phyloP scores from a whole-genome alignment of 768 basidiomycete genomes.

The Cystofilobasidium bisporidii region DNA sequence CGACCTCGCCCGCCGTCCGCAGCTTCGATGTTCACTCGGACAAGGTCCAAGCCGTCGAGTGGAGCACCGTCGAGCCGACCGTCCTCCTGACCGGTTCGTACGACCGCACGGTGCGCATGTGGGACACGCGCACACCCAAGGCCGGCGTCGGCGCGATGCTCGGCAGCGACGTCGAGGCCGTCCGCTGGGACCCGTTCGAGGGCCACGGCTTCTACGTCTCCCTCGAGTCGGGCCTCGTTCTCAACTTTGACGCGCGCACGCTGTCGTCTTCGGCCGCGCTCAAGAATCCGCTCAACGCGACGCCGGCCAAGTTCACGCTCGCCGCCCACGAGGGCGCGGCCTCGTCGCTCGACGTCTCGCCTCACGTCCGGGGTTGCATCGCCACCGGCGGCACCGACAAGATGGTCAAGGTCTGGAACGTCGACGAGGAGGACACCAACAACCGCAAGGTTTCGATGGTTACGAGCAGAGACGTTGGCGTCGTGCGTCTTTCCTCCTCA shows the following conservation, averaged over 20 bases:
- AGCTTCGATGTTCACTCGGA: constrained; percentile 80
- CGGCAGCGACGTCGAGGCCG: constrained; percentile 84
- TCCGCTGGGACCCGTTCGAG: constrained; percentile 96
- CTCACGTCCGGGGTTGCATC: constrained; percentile 78
- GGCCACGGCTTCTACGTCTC: constrained; percentile 79
- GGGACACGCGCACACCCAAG: constrained; percentile 77
- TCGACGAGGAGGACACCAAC: constrained; percentile 50
- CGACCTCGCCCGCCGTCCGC: constrained; percentile 58
- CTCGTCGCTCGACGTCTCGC: constrained; percentile 81
- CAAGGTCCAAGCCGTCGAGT: constrained; percentile 92
- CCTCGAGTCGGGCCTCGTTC: constrained; percentile 83
- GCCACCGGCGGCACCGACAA: constrained; percentile 93
- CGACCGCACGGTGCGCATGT: constrained; percentile 87
- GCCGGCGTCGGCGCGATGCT: constrained; percentile 73
- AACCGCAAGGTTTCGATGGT: constrained; percentile 74
- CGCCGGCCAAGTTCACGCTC: constrained; percentile 58
- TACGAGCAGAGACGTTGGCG: constrained; percentile 75
- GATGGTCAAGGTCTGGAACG: constrained; percentile 79
- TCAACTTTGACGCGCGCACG: constrained; percentile 83
- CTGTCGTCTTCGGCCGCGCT: constrained; percentile 50
- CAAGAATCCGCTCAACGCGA: constrained; percentile 41
- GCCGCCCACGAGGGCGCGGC: constrained; percentile 87
- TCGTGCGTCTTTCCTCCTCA: constrained; percentile 51
- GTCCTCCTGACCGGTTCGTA: constrained; percentile 88
- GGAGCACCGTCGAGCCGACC: constrained; percentile 81